Conservation (phyloP, 2,329 filamentous ascomycete species). For the Cryphonectria naterciae region DNA sequence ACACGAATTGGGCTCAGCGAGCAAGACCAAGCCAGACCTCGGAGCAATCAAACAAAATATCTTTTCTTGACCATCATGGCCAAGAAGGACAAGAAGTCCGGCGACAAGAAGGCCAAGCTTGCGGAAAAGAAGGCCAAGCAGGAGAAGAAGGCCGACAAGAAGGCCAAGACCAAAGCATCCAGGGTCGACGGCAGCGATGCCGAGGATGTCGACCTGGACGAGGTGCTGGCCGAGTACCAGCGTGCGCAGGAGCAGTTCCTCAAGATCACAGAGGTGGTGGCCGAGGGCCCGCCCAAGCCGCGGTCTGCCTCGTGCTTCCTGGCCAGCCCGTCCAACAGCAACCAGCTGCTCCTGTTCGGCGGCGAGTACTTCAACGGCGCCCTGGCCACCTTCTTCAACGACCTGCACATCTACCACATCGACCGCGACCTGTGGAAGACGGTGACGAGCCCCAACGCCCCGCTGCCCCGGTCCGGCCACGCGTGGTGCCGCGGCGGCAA, state of each 20-base stretch:
- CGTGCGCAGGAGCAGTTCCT: conserved; percentile 92
- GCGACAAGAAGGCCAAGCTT: conserved; percentile 51
- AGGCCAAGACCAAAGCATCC: conserved; percentile 71
- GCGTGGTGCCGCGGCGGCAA: conserved; percentile 93
- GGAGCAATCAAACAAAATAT: not conserved
- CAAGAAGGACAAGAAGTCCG: conserved; percentile 49
- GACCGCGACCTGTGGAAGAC: conserved; percentile 88
- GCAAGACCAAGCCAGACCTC: not conserved
- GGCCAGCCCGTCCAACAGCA: conserved; percentile 82
- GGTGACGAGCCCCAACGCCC: conserved; percentile 88
- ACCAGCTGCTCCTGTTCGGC: conserved; percentile 88
- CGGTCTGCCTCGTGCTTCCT: conserved; percentile 81
- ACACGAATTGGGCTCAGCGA: conserved; percentile 1
- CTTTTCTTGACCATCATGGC: conserved; percentile 39
- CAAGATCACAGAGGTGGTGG: conserved; percentile 84
- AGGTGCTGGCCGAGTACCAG: conserved; percentile 89
- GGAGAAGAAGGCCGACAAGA: conserved; percentile 88
- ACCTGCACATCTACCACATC: conserved; percentile 72
- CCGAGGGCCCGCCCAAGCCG: conserved; percentile 72
- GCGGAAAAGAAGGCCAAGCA: conserved; percentile 76
- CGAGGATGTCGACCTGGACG: conserved; percentile 91
- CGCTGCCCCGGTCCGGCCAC: conserved; percentile 88
- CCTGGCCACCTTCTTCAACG: conserved; percentile 73
- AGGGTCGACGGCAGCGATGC: conserved; percentile 81
- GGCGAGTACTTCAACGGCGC: conserved; percentile 96